Percentiles rank a stretch among this genome's conserved stretches.
These are phyloP conservation scores for Eleusine coracana DNA, from an alignment of 176 grass and related monocot species.

Conservation along the genomic window DNA sequence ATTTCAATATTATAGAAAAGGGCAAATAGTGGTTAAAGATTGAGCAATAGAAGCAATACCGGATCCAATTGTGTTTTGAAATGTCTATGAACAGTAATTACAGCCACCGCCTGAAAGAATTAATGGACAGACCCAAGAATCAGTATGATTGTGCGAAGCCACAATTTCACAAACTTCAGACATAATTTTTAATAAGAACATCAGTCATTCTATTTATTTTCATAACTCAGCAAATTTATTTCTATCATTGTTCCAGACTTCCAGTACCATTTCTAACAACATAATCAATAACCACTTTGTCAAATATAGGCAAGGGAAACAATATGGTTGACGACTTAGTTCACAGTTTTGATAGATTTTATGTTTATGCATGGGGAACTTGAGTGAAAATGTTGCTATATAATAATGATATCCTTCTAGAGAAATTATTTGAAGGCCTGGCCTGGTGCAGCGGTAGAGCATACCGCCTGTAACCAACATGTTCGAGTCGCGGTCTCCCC, in stretches of 20 bases:
- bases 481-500: too few relatives aligned
- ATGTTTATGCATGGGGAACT: slow-evolving; percentile 17
- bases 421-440: too few relatives aligned
- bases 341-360: not conserved
- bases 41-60: slow-evolving; percentile 56
- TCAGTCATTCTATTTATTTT: not conserved
- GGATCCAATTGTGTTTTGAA: slow-evolving; percentile 86
- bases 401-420: slow-evolving; percentile 5
- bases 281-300: slow-evolving; percentile 19
- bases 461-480: too few relatives aligned
- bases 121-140: slow-evolving; percentile 19
- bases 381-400: not conserved
- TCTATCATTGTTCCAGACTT: not conserved
- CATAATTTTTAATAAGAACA: slow-evolving; percentile 8
- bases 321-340: not conserved
- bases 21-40: slow-evolving; percentile 25
- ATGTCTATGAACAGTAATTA: slow-evolving; percentile 69
- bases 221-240: slow-evolving; percentile 34
- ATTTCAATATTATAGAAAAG: not conserved
- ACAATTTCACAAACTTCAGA: slow-evolving; percentile 35
- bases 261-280: not conserved
- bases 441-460: too few relatives aligned
- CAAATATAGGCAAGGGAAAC: slow-evolving; percentile 27
- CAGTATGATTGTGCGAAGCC: not conserved
- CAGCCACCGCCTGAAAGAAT: slow-evolving; percentile 70